phyloP scores from a whole-genome alignment of 2,329 filamentous ascomycete species.

The Fusarium sp. region DNA sequence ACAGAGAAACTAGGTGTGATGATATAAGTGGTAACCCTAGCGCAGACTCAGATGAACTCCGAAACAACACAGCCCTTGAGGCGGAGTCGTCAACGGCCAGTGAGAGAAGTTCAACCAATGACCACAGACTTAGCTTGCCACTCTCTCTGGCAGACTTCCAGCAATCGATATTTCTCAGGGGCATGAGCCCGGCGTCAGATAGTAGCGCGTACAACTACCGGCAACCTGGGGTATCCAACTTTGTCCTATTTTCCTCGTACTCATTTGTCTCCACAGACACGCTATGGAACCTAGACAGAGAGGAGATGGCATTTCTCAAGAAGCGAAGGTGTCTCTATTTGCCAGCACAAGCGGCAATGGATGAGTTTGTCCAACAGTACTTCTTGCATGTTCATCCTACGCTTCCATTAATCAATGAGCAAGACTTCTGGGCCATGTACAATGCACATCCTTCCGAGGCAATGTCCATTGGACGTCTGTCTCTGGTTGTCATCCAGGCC shows the following conservation, averaged over 20 bases:
- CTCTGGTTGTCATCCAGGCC: background rate
- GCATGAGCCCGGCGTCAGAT: background rate
- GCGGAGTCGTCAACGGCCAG: background rate
- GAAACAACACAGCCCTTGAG: background rate
- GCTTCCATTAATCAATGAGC: background rate
- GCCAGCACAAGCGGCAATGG: background rate
- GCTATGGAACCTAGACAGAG: background rate
- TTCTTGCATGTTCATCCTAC: background rate
- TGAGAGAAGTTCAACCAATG: background rate
- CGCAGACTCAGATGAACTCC: background rate
- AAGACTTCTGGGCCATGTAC: background rate
- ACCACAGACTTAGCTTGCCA: background rate
- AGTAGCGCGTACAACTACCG: background rate
- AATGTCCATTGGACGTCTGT: background rate
- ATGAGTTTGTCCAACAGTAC: background rate
- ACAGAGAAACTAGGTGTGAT: background rate
- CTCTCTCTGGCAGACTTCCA: background rate
- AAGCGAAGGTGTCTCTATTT: background rate
- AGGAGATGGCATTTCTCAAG: background rate
- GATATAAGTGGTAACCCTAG: background rate
- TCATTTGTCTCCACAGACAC: background rate
- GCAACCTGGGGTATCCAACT: background rate
- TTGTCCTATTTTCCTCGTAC: background rate
- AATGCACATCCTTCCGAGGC: background rate
- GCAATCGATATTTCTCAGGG: background rate